Conservation (phyloP, 768 basidiomycete species). For the Collybia sp. region DNA sequence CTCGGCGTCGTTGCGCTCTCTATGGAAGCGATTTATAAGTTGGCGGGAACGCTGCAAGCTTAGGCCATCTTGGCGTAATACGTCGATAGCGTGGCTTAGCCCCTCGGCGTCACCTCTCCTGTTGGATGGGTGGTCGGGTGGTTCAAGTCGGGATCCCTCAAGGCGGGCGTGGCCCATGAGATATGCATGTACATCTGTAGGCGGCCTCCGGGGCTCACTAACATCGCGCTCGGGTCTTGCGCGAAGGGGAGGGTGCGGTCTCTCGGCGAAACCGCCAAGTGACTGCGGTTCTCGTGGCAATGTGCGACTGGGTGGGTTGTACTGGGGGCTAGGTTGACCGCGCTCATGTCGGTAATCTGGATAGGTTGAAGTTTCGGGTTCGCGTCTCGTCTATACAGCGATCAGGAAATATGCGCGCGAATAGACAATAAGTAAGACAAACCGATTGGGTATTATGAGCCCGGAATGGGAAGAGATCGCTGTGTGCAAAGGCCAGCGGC, state of each 20-base stretch:
- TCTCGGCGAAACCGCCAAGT: neutral
- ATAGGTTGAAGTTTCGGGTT: neutral
- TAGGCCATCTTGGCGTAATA: conserved; percentile 24
- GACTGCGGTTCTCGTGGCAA: neutral
- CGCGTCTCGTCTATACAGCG: neutral
- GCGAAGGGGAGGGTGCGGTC: neutral
- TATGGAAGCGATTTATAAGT: conserved; percentile 19
- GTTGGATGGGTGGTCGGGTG: conserved; percentile 4
- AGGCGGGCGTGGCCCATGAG: conserved; percentile 3
- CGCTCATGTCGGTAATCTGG: neutral
- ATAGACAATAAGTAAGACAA: neutral
- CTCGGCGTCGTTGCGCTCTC: conserved; percentile 9
- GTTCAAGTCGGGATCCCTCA: conserved; percentile 21
- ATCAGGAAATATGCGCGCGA: neutral
- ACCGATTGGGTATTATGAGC: neutral
- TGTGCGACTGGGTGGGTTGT: neutral
- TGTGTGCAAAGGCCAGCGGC: neutral
- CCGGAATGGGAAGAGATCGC: neutral
- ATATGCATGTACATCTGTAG: neutral
- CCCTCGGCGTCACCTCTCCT: conserved; percentile 16
- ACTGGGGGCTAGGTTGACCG: neutral
- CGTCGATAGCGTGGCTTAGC: conserved; percentile 23
- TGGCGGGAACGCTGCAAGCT: conserved; percentile 24
- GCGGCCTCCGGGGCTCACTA: neutral
- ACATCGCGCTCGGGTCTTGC: neutral